Percentiles rank a stretch among this genome's conserved stretches.
phyloP scores from a whole-genome alignment of 2,329 filamentous ascomycete genomes.

The Helicocarpus griseus region DNA sequence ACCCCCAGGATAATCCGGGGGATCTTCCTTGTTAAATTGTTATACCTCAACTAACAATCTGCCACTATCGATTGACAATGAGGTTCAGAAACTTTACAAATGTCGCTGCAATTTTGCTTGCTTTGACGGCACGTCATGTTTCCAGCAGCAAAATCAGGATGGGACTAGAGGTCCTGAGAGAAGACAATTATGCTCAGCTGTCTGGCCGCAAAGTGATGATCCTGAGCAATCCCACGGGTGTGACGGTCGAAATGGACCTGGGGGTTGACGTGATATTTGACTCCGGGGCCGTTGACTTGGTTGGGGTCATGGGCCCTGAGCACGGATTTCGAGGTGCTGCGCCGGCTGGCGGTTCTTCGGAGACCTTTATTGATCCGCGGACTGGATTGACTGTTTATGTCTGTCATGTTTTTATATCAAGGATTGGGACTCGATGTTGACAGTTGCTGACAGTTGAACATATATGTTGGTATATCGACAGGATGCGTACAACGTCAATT shows the following conservation, averaged over 20 bases:
- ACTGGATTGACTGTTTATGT: constrained; percentile 3
- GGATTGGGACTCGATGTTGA: no score
- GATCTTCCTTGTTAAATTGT: neutral
- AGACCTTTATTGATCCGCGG: neutral
- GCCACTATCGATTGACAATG: neutral
- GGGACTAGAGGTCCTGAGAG: constrained; percentile 1
- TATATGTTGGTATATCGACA: no score
- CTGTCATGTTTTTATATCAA: neutral
- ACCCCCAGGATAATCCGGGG: neutral
- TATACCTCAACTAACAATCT: neutral
- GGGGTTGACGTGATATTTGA: constrained; percentile 3
- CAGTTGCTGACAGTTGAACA: no score
- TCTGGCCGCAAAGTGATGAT: constrained; percentile 2
- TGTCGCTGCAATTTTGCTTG: neutral
- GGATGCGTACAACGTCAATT: neutral
- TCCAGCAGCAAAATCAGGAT: neutral
- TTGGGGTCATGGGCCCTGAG: constrained; percentile 4
- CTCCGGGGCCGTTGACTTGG: neutral
- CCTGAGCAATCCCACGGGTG: neutral
- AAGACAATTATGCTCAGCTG: constrained; percentile 2
- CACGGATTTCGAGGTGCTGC: constrained; percentile 2
- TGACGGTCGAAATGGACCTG: constrained; percentile 1
- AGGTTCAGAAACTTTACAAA: neutral
- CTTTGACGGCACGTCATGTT: neutral
- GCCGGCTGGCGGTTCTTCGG: neutral